These are phyloP conservation scores for Clitopilus hobsonii DNA, from an alignment of 768 basidiomycete genomes.

Conservation along the genomic window DNA sequence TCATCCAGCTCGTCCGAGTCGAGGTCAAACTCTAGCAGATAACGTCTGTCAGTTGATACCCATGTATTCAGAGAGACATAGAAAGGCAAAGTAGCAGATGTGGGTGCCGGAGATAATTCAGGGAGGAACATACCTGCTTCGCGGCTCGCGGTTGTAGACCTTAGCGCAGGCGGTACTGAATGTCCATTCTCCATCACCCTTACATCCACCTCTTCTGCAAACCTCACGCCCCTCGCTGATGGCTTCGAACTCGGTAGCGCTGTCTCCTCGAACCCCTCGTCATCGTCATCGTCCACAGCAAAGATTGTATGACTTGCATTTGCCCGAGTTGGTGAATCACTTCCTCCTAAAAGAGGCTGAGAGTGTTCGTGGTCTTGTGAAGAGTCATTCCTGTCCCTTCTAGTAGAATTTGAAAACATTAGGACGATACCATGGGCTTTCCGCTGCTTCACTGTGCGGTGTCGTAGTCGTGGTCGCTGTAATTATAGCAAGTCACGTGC, in stretches of 20 bases:
- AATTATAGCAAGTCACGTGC: neutral
- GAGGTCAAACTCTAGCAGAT: constrained; percentile 67
- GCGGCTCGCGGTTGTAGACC: constrained; percentile 71
- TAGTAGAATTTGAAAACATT: constrained; percentile 24
- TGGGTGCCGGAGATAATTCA: constrained; percentile 18
- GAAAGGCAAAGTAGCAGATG: constrained; percentile 5
- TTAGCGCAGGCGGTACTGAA: constrained; percentile 54
- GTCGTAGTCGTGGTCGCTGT: neutral
- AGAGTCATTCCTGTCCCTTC: constrained; percentile 20
- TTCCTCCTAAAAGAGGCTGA: constrained; percentile 55
- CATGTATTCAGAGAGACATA: constrained; percentile 4
- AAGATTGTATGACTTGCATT: constrained; percentile 42
- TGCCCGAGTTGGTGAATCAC: constrained; percentile 24
- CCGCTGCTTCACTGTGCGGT: neutral
- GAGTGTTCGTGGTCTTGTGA: constrained; percentile 34
- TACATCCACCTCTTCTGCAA: constrained; percentile 65
- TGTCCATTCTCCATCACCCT: neutral
- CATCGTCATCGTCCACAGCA: constrained; percentile 52
- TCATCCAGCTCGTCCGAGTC: constrained; percentile 80
- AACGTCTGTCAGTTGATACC: constrained; percentile 8
- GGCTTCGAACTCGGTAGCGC: constrained; percentile 26
- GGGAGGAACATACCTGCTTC: constrained; percentile 62
- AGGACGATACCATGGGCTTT: constrained; percentile 13
- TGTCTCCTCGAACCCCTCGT: constrained; percentile 32
- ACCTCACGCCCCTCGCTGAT: constrained; percentile 50